Percentiles rank a stretch among this genome's conserved stretches.
Conservation (phyloP, 148 eudicot genomes). For the Salicornia ramosissima region DNA sequence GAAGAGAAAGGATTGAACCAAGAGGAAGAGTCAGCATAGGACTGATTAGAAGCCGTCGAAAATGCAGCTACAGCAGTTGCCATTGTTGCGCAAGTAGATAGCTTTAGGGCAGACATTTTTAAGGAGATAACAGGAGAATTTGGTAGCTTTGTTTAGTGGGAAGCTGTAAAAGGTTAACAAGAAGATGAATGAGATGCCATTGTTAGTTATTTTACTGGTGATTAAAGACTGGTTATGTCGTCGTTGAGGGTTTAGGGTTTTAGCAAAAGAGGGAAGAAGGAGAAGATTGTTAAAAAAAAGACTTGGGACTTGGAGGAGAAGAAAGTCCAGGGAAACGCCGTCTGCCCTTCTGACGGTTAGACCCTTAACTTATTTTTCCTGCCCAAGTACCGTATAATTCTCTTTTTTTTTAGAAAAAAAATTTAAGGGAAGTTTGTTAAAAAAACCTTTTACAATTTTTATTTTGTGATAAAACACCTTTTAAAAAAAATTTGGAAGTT, state of each 20-base stretch:
- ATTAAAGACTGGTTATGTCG: not conserved
- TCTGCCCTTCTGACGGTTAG: too few relatives aligned
- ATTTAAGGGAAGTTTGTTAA: too few relatives aligned
- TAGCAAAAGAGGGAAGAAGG: not conserved
- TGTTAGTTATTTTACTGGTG: not conserved
- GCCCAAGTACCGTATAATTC: too few relatives aligned
- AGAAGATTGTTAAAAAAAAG: not conserved
- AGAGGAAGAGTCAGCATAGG: constrained; percentile 52
- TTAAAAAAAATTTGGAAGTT: too few relatives aligned
- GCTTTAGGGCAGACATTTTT: constrained; percentile 44
- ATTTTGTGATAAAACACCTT: too few relatives aligned
- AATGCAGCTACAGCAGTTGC: constrained; percentile 41
- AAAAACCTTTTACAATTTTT: too few relatives aligned
- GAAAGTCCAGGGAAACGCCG: not conserved
- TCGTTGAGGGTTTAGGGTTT: constrained; percentile 29
- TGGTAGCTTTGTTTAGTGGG: not conserved
- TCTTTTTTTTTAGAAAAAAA: too few relatives aligned
- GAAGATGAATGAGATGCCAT: not conserved
- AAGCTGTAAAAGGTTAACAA: not conserved
- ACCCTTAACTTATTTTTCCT: too few relatives aligned
- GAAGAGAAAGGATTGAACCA: constrained; percentile 52
- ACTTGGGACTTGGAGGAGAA: constrained; percentile 11
- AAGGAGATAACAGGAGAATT: not conserved
- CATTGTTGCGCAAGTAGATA: constrained; percentile 38
- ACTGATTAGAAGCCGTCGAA: constrained; percentile 29